A percentile compares a stretch with the other conserved stretches of the same genome.
These are phyloP conservation scores for Pythium aphanidermatum DNA, from an alignment of 352 stramenopile genomes.

Conservation along the genomic window DNA sequence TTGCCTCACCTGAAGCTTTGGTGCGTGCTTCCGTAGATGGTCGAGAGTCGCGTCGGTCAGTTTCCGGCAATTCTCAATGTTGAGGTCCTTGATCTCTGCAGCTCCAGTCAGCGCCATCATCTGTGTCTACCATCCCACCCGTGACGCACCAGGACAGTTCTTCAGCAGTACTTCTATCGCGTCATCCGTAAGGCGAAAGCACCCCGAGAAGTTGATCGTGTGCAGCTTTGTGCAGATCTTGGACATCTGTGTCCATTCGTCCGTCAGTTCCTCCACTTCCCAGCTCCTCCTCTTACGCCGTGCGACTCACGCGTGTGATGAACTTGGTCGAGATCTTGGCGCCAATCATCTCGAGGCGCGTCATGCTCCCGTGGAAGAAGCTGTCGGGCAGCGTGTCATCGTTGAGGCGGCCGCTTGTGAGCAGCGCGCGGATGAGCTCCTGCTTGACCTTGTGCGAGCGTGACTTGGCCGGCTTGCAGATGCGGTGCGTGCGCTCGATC, in stretches of 20 bases:
- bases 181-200: slow-evolving; percentile 85
- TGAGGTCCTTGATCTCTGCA: slow-evolving; percentile 83
- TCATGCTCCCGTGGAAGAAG: slow-evolving; percentile 87
- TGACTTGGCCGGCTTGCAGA: slow-evolving; percentile 65
- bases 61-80: slow-evolving; percentile 88
- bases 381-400: slow-evolving; percentile 76
- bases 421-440: slow-evolving; percentile 74
- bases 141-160: slow-evolving; percentile 56
- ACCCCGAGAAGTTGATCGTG: slow-evolving; percentile 81
- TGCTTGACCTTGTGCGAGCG: slow-evolving; percentile 85
- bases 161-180: slow-evolving; percentile 73
- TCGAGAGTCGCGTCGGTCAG: slow-evolving; percentile 74
- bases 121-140: no score
- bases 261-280: background rate
- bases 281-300: background rate
- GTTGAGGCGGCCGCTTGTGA: slow-evolving; percentile 61
- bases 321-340: slow-evolving; percentile 81
- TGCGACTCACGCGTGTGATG: slow-evolving; percentile 42
- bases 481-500: slow-evolving; percentile 60
- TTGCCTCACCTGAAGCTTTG: slow-evolving; percentile 85
- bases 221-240: slow-evolving; percentile 80
- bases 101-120: background rate
- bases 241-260: slow-evolving; percentile 38
- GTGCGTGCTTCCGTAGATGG: slow-evolving; percentile 67
- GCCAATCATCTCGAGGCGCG: slow-evolving; percentile 76